phyloP scores from a whole-genome alignment of 148 eudicot genomes.

The Rhododendron kiyosumense region DNA sequence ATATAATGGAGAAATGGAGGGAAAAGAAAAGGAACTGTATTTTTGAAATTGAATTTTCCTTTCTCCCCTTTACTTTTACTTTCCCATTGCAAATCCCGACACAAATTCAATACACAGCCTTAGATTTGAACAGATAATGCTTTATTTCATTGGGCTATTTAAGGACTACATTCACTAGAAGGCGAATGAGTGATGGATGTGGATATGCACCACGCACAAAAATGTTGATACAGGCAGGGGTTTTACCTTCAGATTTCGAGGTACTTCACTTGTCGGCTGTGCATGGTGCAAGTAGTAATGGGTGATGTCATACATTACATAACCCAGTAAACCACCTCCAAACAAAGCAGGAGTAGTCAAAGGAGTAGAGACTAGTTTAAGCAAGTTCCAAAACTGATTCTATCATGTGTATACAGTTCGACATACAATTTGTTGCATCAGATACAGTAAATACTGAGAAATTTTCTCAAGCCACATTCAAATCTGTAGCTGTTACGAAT shows the following conservation, averaged over 20 bases:
- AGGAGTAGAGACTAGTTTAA: slow-evolving; percentile 56
- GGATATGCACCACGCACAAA: neutral
- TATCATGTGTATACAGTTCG: neutral
- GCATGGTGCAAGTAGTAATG: slow-evolving; percentile 97
- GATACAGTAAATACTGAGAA: neutral
- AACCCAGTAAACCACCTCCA: slow-evolving; percentile 83
- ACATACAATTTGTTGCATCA: neutral
- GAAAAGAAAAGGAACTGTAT: no score
- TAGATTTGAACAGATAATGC: neutral
- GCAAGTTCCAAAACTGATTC: slow-evolving; percentile 67
- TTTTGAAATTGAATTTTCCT: no score
- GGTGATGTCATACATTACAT: slow-evolving; percentile 86
- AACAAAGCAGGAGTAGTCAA: slow-evolving; percentile 69
- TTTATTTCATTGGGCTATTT: neutral
- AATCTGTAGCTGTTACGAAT: neutral
- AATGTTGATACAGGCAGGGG: neutral
- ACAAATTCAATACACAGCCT: neutral
- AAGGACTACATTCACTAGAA: neutral
- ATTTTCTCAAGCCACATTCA: neutral
- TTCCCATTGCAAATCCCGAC: neutral
- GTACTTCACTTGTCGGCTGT: slow-evolving; percentile 56
- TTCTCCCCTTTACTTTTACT: no score
- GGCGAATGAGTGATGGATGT: neutral
- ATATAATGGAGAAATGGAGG: no score
- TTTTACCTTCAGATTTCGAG: slow-evolving; percentile 71